These are phyloP conservation scores for Celoporthe dispersa DNA, from an alignment of 2,329 filamentous ascomycete genomes.

Conservation along the genomic window DNA sequence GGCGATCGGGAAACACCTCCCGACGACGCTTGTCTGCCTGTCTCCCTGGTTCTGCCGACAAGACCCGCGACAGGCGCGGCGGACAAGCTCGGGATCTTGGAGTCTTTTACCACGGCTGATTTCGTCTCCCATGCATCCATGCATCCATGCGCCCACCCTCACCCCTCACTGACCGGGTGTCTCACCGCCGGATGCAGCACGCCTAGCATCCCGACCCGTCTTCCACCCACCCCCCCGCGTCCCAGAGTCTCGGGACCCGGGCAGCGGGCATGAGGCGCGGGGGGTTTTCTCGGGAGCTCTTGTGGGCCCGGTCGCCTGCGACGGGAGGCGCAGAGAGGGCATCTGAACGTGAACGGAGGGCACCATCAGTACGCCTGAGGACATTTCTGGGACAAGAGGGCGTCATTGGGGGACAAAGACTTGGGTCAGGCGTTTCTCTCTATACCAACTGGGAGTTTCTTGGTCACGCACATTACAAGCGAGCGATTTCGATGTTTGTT, in stretches of 20 bases:
- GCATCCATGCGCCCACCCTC: too few species aligned
- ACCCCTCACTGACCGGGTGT: not conserved
- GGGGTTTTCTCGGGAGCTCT: too few species aligned
- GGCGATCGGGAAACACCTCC: not conserved
- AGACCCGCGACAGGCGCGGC: not conserved
- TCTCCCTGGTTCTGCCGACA: not conserved
- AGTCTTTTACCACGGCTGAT: too few species aligned
- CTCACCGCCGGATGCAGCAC: not conserved
- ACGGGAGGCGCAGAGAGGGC: too few species aligned
- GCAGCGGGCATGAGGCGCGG: not conserved
- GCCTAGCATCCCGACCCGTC: not conserved
- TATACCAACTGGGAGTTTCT: not conserved
- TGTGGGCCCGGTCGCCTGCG: too few species aligned
- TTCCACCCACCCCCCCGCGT: too few species aligned
- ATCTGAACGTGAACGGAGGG: too few species aligned
- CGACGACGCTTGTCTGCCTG: not conserved
- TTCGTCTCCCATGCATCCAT: too few species aligned
- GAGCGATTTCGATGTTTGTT: not conserved
- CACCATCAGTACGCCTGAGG: too few species aligned
- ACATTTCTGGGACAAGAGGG: not conserved
- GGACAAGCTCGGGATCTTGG: not conserved
- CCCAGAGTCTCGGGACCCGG: slow-evolving; percentile 6
- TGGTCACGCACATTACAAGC: not conserved
- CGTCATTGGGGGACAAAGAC: not conserved
- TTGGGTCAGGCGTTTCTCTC: not conserved